Evolutionary conservation across 2,329 filamentous ascomycete genomes (phyloP).

Genomic region (Aspergillus sojae): DNA sequence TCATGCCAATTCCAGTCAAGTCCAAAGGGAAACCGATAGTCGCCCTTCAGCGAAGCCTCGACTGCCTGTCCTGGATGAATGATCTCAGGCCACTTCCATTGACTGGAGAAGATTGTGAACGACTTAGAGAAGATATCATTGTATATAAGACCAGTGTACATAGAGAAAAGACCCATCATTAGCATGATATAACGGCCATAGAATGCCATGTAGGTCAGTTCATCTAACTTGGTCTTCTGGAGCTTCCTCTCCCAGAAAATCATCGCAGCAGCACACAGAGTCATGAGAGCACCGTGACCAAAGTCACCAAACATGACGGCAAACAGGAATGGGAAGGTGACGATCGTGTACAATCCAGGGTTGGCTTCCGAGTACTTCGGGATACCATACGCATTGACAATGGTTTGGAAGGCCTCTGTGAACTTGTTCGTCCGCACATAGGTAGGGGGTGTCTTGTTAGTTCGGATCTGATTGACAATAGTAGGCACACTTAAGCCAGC

Average conservation of each 20-base stretch:
- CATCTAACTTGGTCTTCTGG: slow-evolving; percentile 83
- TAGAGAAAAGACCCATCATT: slow-evolving; percentile 95
- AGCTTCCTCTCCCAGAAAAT: slow-evolving; percentile 95
- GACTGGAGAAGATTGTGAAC: slow-evolving; percentile 83
- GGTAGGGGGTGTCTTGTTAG: slow-evolving; percentile 95
- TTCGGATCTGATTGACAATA: slow-evolving; percentile 96
- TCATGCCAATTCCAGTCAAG: slow-evolving; percentile 97
- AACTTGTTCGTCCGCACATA: slow-evolving; percentile 99
- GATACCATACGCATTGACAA: slow-evolving; percentile 97
- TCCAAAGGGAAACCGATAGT: slow-evolving; percentile 92
- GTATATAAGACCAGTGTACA: slow-evolving; percentile 96
- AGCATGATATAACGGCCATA: slow-evolving; percentile 98
- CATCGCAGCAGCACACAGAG: slow-evolving; percentile 81
- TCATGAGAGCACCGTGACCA: slow-evolving; percentile 90
- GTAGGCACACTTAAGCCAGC: slow-evolving; percentile 96
- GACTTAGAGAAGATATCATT: slow-evolving; percentile 97
- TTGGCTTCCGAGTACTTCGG: slow-evolving; percentile 98
- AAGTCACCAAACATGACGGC: slow-evolving; percentile 99
- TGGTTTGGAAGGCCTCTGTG: slow-evolving; percentile 96
- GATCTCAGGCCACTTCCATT: slow-evolving; percentile 79
- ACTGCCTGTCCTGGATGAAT: slow-evolving; percentile 69
- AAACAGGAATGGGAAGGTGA: slow-evolving; percentile 99
- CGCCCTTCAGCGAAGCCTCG: slow-evolving; percentile 66
- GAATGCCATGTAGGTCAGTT: slow-evolving; percentile 97
- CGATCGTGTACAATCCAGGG: slow-evolving; percentile 88